A percentile compares a stretch with the other conserved stretches of the same genome.
Conservation (phyloP, 495 filamentous ascomycete genomes). For the Aspergillus olivimuriae region DNA sequence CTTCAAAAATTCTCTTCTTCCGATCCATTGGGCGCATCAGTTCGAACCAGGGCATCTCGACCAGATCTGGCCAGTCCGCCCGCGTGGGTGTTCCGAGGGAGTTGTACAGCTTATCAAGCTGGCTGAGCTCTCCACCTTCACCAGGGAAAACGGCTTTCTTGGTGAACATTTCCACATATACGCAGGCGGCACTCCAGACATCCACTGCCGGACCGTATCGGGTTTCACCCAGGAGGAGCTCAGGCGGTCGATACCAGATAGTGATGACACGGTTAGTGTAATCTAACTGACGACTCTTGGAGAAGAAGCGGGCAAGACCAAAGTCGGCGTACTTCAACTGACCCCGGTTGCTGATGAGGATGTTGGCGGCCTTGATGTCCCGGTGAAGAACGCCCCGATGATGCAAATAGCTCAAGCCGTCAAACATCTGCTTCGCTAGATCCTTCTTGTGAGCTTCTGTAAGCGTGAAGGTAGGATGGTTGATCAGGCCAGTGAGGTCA, state of each 20-base stretch:
- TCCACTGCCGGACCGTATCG: constrained; percentile 92
- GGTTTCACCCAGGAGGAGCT: constrained; percentile 90
- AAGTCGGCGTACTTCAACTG: constrained; percentile 94
- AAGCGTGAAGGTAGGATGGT: constrained; percentile 88
- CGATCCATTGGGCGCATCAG: constrained; percentile 72
- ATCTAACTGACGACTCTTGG: constrained; percentile 85
- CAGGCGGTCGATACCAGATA: constrained; percentile 88
- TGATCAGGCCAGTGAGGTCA: constrained; percentile 80
- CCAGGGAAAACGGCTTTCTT: constrained; percentile 92
- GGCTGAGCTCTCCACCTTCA: constrained; percentile 88
- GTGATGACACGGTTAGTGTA: constrained; percentile 99
- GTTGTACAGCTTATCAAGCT: constrained; percentile 92
- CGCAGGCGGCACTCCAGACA: constrained; percentile 96
- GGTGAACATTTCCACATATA: constrained; percentile 95
- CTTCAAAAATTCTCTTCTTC: constrained; percentile 70
- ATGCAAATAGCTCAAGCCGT: constrained; percentile 91
- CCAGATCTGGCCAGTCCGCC: constrained; percentile 77
- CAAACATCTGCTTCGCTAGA: constrained; percentile 87
- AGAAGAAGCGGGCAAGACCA: constrained; percentile 94
- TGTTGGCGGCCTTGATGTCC: constrained; percentile 93
- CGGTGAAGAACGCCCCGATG: constrained; percentile 89
- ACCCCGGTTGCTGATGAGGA: constrained; percentile 82
- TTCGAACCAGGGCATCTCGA: constrained; percentile 95
- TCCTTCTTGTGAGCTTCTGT: constrained; percentile 88
- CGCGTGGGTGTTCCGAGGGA: constrained; percentile 85